These are phyloP conservation scores for Croton laevigatus DNA, from an alignment of 441 rosid species.

Conservation along the genomic window DNA sequence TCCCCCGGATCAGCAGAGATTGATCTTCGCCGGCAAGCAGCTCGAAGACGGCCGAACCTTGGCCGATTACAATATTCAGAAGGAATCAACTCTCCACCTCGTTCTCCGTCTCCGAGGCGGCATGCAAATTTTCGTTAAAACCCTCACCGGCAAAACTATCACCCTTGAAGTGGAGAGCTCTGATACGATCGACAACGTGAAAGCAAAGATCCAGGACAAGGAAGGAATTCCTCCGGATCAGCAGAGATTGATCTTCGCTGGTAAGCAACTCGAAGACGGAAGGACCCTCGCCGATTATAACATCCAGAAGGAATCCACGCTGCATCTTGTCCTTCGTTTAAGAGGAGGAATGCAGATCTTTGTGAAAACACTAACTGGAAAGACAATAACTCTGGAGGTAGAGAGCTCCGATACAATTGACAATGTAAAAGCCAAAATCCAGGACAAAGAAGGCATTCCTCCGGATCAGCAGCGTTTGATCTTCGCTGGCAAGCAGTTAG, in stretches of 20 bases:
- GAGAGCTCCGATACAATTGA: neutral
- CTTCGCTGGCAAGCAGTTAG: neutral
- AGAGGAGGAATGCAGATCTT: neutral
- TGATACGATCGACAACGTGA: neutral
- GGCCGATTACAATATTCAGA: neutral
- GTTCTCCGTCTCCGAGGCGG: neutral
- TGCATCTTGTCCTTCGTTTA: no score
- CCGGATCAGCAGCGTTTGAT: neutral
- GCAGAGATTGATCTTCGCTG: neutral
- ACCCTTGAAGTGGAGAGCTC: neutral
- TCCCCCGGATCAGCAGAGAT: neutral
- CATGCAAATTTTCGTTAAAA: neutral
- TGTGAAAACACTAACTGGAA: neutral
- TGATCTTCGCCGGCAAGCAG: conserved; percentile 3
- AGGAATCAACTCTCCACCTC: neutral
- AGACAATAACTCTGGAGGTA: neutral
- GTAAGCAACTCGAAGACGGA: neutral
- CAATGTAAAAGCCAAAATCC: neutral
- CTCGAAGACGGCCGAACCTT: neutral
- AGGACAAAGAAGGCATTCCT: neutral
- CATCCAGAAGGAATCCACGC: no score
- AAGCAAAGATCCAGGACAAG: neutral
- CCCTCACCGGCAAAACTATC: neutral
- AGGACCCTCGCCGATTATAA: neutral
- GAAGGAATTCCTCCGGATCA: neutral